phyloP scores from a whole-genome alignment of 208 protist species.

The Endotrypanum monterogeii region DNA sequence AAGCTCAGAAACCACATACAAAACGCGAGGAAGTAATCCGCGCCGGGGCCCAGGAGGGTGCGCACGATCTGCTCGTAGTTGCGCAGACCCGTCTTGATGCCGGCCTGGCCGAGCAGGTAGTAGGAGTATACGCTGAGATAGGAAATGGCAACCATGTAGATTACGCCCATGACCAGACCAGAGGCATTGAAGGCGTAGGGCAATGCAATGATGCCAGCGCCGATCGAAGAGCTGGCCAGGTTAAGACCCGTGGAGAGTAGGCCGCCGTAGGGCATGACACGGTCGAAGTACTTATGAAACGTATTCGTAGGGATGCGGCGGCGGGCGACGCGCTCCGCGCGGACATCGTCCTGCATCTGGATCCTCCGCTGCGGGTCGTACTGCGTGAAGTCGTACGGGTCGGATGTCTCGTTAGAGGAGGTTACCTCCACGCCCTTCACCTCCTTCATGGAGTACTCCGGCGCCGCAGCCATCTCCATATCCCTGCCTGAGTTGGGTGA shows the following conservation, averaged over 20 bases:
- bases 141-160: conserved; percentile 38
- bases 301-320: conserved; percentile 34
- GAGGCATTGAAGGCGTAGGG: conserved; percentile 54
- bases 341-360: conserved; percentile 13
- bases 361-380: conserved; percentile 21
- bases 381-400: conserved; percentile 26
- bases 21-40: conserved; percentile 58
- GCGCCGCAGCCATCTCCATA: not conserved
- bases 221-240: conserved; percentile 48
- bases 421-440: conserved; percentile 8
- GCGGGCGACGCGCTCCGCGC: conserved; percentile 20
- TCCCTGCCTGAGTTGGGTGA: not conserved
- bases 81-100: conserved; percentile 35
- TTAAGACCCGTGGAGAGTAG: conserved; percentile 53
- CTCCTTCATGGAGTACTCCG: not conserved
- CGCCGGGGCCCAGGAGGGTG: conserved; percentile 43
- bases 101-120: conserved; percentile 40
- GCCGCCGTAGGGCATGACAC: conserved; percentile 60
- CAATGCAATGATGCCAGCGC: conserved; percentile 58
- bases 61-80: conserved; percentile 56
- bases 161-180: conserved; percentile 44
- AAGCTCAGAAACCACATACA: conserved; percentile 61
- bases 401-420: conserved; percentile 4
- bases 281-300: conserved; percentile 36
- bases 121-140: conserved; percentile 63